Evolutionary conservation across 2,329 filamentous ascomycete species (phyloP), one percentile per base, ranked within the genome.

Genomic region (Ophidiomyces ophidiicola): DNA sequence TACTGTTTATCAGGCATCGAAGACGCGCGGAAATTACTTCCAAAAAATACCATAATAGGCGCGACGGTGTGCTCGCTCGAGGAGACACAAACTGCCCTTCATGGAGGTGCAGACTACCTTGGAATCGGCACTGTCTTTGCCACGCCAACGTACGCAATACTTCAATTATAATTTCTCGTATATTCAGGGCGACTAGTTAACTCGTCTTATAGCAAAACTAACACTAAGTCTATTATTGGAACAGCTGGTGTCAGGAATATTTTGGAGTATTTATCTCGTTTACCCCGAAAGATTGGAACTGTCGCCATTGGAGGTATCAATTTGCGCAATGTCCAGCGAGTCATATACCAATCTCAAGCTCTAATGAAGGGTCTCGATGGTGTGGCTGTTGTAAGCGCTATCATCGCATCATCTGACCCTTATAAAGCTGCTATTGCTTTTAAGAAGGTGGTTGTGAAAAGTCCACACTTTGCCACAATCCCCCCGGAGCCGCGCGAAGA

Each of bases 231-330:
- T 20, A 80, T 87, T 51, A 80, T 88, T 47, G 83, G 83, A 11
- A 74, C 82, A 1, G 69, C 74, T 1, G 84, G 84, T 2, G 71
- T 83, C 1, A 74, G 76, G 43, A 60, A 69, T 3, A 81, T 88
- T 40, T 68, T 92, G 3, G 54, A 62, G 5, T 66, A 70, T 26
- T 74, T 94, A 34, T 66, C 63, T 17, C 56, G 63, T 1, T 64
- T 52, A 11, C 48, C 59, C 7, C 51, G 55, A 21, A 48, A 61
- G n/a, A 58, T 70, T 15, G 57, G 57, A 7, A 63, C 62, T 3
- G 87, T 94, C 32, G 84, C 82, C 55, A 96, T 96, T 51, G 88
- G 88, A 42, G 87, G 87, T 41, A 76, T 96, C 61, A 88, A 90
- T 58, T 69, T 72, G 12, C 68, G 69, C 43, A 96, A 93, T 55